phyloP scores from a whole-genome alignment of 2,329 filamentous ascomycete genomes.

The Grosmannia clavigera region DNA sequence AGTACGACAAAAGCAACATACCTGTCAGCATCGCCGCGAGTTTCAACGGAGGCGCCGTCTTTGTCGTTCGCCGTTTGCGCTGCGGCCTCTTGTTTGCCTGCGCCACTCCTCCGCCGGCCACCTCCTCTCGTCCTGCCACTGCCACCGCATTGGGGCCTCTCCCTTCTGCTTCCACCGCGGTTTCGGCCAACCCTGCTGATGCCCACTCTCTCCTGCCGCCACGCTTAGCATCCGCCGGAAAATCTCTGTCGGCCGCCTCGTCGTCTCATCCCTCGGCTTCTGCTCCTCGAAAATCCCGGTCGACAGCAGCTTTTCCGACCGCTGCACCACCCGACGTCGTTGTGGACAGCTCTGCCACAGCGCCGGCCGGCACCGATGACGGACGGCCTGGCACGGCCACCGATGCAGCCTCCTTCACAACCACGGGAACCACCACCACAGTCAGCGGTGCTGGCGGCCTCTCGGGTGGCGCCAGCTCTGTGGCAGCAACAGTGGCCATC shows the following conservation, averaged over 20 bases:
- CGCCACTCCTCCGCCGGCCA: slow-evolving; percentile 32
- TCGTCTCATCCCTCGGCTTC: neutral
- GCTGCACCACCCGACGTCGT: neutral
- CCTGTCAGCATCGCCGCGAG: slow-evolving; percentile 38
- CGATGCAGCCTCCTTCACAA: slow-evolving; percentile 6
- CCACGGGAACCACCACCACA: slow-evolving; percentile 23
- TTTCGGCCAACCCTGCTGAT: neutral
- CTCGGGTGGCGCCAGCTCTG: slow-evolving; percentile 22
- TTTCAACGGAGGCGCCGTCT: slow-evolving; percentile 35
- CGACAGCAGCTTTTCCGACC: neutral
- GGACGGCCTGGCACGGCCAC: neutral
- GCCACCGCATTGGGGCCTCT: neutral
- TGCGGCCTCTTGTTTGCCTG: slow-evolving; percentile 52
- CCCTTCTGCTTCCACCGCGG: neutral
- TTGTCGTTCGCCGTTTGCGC: slow-evolving; percentile 44
- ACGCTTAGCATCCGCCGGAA: slow-evolving; percentile 3
- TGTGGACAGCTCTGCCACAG: slow-evolving; percentile 1
- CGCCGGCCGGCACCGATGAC: neutral
- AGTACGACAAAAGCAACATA: slow-evolving; percentile 9
- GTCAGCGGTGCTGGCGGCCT: slow-evolving; percentile 19
- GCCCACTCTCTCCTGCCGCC: neutral
- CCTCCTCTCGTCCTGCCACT: neutral
- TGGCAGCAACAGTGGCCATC: slow-evolving; percentile 33
- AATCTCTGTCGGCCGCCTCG: slow-evolving; percentile 1
- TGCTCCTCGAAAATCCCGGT: too few species aligned